Percentiles rank a stretch among this genome's conserved stretches.
These are phyloP conservation scores for Lithocarpus polystachyus DNA, from an alignment of 306 rosid genomes.

Conservation along the genomic window DNA sequence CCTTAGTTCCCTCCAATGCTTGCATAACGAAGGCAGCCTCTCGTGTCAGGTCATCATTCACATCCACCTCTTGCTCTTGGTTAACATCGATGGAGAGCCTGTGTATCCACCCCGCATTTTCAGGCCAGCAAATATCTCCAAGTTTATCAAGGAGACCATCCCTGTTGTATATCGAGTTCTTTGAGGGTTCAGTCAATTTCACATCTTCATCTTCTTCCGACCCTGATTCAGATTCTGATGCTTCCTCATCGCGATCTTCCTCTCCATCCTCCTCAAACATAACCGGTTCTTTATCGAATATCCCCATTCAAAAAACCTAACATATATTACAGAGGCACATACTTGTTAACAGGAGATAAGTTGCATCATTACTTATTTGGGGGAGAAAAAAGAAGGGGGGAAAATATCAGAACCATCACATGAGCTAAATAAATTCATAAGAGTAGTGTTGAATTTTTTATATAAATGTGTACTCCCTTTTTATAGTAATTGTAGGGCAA, in stretches of 20 bases:
- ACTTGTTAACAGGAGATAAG: not conserved
- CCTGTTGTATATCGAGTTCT: slow-evolving; percentile 56
- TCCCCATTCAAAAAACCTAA: slow-evolving; percentile 50
- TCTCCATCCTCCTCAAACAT: slow-evolving; percentile 21
- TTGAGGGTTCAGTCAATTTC: slow-evolving; percentile 57
- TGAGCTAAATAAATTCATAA: not conserved
- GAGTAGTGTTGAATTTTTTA: not conserved
- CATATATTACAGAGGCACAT: not conserved
- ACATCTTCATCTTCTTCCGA: slow-evolving; percentile 57
- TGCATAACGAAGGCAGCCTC: slow-evolving; percentile 84
- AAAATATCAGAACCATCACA: not conserved
- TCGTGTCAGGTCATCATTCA: slow-evolving; percentile 79
- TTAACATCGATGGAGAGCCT: slow-evolving; percentile 67
- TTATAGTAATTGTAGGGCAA: too few species aligned
- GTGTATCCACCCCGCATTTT: slow-evolving; percentile 67
- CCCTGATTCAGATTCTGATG: slow-evolving; percentile 54
- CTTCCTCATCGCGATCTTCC: slow-evolving; percentile 29
- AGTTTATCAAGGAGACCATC: slow-evolving; percentile 80
- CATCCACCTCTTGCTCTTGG: slow-evolving; percentile 78
- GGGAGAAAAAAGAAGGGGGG: too few species aligned
- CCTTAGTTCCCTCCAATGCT: slow-evolving; percentile 78
- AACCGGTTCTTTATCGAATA: slow-evolving; percentile 8
- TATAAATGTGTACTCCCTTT: too few species aligned
- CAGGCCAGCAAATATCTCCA: slow-evolving; percentile 89
- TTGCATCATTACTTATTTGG: not conserved